Conservation (phyloP, 306 rosid species). For the Heteromeles arbutifolia region DNA sequence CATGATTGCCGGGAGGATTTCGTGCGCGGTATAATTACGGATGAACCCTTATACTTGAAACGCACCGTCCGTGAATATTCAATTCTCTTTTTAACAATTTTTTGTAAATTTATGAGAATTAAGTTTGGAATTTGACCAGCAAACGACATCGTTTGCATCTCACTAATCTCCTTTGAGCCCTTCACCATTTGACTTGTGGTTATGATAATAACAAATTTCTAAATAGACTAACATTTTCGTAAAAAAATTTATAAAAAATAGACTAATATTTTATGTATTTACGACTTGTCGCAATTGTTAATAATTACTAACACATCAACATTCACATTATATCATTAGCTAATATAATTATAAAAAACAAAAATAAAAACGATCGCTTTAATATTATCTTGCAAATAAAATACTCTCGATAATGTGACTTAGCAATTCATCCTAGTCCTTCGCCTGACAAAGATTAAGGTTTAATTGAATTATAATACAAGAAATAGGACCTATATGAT, state of each 20-base stretch:
- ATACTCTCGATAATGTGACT: background rate
- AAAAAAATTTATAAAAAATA: no score
- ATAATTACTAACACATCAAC: background rate
- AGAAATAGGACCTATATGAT: background rate
- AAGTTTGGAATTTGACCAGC: background rate
- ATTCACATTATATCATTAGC: rapidly evolving
- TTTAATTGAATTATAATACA: no score
- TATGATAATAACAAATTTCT: no score
- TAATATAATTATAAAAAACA: background rate
- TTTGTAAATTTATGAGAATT: background rate
- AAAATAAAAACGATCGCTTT: background rate
- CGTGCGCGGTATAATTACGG: background rate
- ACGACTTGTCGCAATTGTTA: no score
- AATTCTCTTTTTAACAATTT: background rate
- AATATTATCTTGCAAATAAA: background rate
- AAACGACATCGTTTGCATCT: background rate
- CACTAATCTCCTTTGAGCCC: background rate
- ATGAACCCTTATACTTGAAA: background rate
- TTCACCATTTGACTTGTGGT: background rate
- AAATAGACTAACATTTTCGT: no score
- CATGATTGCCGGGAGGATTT: background rate
- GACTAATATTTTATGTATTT: no score
- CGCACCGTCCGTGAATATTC: background rate
- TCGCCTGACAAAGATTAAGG: background rate
- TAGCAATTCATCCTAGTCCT: background rate